Conservation (phyloP, 495 filamentous ascomycete genomes). For the Neurospora tetrasperma region DNA sequence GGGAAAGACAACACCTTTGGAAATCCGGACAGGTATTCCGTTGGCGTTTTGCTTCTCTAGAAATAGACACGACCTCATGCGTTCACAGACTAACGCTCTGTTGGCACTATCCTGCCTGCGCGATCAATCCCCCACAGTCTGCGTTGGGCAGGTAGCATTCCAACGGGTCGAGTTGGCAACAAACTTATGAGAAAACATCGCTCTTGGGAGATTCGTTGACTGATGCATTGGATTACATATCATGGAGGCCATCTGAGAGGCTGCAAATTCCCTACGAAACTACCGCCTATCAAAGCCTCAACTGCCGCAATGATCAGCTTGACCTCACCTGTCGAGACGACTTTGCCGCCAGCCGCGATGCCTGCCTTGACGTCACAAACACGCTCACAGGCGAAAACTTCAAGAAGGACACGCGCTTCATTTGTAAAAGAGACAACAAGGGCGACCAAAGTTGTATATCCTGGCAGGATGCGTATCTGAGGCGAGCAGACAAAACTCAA, state of each 20-base stretch:
- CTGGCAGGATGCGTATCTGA: not conserved
- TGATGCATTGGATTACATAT: not conserved
- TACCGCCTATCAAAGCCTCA: no score
- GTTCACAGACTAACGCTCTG: not conserved
- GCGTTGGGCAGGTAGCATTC: not conserved
- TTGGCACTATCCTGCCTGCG: not conserved
- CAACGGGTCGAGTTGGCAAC: not conserved
- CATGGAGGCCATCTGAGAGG: not conserved
- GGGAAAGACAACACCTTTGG: conserved; percentile 21
- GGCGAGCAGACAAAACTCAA: not conserved
- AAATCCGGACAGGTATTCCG: conserved; percentile 14
- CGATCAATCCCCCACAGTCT: not conserved
- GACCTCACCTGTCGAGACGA: not conserved
- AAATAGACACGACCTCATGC: not conserved
- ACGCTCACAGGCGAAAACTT: not conserved
- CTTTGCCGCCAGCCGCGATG: not conserved
- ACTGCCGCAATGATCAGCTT: not conserved
- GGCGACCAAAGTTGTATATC: not conserved
- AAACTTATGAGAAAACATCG: not conserved
- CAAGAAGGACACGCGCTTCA: not conserved
- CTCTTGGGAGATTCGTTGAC: not conserved
- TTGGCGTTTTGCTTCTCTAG: conserved; percentile 15
- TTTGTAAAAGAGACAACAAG: not conserved
- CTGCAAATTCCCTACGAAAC: not conserved
- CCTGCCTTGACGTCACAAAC: not conserved